These are phyloP conservation scores for Metarhizium sp. DNA, from an alignment of 2,329 filamentous ascomycete genomes.

Conservation along the genomic window DNA sequence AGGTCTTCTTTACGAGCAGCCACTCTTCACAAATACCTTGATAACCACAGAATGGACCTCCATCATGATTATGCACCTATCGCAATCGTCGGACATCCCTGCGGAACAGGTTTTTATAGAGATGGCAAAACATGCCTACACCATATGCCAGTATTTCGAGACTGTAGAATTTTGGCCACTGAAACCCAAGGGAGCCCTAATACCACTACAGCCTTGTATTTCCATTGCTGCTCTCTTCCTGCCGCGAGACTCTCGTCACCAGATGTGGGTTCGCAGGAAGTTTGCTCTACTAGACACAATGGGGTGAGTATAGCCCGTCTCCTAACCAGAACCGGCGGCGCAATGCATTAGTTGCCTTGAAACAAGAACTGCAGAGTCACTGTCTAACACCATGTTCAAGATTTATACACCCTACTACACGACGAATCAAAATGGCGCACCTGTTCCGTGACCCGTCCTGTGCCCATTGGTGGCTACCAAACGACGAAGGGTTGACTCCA, in stretches of 20 bases:
- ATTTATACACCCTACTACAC: conserved; percentile 70
- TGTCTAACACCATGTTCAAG: conserved; percentile 33
- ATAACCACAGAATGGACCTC: conserved; percentile 69
- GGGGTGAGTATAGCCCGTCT: conserved; percentile 51
- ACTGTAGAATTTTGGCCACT: conserved; percentile 63
- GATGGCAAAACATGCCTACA: conserved; percentile 52
- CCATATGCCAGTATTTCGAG: conserved; percentile 71
- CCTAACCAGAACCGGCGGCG: background rate
- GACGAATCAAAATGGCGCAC: conserved; percentile 66
- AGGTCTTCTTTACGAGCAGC: conserved; percentile 59
- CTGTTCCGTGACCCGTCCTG: conserved; percentile 65
- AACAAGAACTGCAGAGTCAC: background rate
- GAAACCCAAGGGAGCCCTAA: conserved; percentile 58
- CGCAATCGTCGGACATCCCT: conserved; percentile 54
- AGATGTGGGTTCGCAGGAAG: conserved; percentile 71
- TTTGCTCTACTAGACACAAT: conserved; percentile 68
- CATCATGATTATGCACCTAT: conserved; percentile 70
- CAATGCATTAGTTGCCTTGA: background rate
- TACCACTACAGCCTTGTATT: conserved; percentile 67
- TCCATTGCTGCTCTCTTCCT: conserved; percentile 71
- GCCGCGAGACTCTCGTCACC: conserved; percentile 62
- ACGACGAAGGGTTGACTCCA: conserved; percentile 65
- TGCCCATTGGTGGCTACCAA: conserved; percentile 80
- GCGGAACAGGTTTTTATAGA: conserved; percentile 42
- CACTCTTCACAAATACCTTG: conserved; percentile 66